Percentiles rank a stretch among this genome's conserved stretches.
Evolutionary conservation across 108 stramenopile genomes (phyloP).

Genomic region (Chaetoceros tenuissimus): DNA sequence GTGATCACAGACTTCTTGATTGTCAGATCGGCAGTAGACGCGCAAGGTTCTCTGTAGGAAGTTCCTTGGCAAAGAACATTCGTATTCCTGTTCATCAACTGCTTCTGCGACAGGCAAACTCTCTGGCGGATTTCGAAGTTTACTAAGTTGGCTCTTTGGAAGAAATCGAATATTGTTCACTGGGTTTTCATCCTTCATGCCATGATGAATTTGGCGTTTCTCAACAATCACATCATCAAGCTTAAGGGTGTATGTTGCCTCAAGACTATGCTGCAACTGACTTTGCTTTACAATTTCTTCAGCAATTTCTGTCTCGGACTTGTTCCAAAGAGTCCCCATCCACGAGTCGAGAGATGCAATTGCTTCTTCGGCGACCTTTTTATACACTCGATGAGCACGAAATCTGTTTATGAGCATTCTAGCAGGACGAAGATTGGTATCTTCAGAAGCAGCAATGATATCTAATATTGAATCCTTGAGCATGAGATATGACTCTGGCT

Average conservation of each 20-base stretch:
- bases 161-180: conserved; percentile 61
- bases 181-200: conserved; percentile 56
- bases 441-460: conserved; percentile 29
- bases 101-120: conserved; percentile 39
- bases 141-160: conserved; percentile 23
- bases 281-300: conserved; percentile 20
- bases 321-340: conserved; percentile 17
- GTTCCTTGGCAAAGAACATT: conserved; percentile 15
- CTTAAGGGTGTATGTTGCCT: conserved; percentile 8
- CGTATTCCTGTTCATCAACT: conserved; percentile 15
- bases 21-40: conserved; percentile 26
- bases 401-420: conserved; percentile 40
- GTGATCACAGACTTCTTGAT: conserved; percentile 15
- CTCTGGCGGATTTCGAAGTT: conserved; percentile 15
- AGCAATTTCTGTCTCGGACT: conserved; percentile 20
- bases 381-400: conserved; percentile 42
- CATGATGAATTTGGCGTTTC: conserved; percentile 53
- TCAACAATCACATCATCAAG: conserved; percentile 60
- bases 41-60: conserved; percentile 34
- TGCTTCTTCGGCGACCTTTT: conserved; percentile 28
- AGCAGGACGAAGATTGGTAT: conserved; percentile 38
- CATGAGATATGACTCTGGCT: conserved; percentile 34
- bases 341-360: conserved; percentile 11
- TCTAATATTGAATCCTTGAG: conserved; percentile 53
- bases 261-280: conserved; percentile 8